Conservation (phyloP, 2,329 filamentous ascomycete genomes). For the Diaporthe nobilis region DNA sequence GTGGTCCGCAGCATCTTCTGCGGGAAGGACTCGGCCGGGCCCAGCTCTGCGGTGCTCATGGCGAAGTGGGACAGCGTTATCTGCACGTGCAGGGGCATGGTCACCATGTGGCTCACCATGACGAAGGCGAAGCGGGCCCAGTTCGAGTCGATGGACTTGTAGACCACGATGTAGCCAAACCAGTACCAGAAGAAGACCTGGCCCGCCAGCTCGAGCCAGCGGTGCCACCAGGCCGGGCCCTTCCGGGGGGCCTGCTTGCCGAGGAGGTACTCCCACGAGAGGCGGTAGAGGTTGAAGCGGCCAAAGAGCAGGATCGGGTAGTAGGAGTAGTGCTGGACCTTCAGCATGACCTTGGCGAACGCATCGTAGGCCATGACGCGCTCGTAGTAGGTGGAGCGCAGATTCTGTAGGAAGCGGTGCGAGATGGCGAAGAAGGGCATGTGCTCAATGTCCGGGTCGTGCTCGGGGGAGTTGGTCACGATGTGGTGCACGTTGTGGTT, state of each 20-base stretch:
- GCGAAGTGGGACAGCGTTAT: constrained; percentile 94
- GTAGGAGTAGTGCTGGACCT: constrained; percentile 86
- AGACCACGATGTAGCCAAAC: constrained; percentile 88
- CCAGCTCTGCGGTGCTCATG: constrained; percentile 91
- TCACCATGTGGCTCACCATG: constrained; percentile 84
- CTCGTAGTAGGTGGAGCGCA: constrained; percentile 88
- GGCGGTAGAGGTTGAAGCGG: constrained; percentile 87
- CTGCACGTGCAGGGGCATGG: constrained; percentile 87
- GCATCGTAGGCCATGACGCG: constrained; percentile 83
- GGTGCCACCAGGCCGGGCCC: constrained; percentile 86
- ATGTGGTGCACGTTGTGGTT: constrained; percentile 98
- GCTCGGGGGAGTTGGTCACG: constrained; percentile 93
- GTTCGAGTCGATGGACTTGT: constrained; percentile 78
- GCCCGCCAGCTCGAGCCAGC: constrained; percentile 83
- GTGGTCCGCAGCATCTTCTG: constrained; percentile 93
- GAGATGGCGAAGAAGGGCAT: constrained; percentile 91
- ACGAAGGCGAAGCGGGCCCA: constrained; percentile 81
- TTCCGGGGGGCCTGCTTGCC: constrained; percentile 78
- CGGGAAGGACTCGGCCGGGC: constrained; percentile 86
- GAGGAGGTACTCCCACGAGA: constrained; percentile 85
- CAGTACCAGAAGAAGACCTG: constrained; percentile 88
- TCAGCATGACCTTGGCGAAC: constrained; percentile 77
- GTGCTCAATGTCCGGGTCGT: constrained; percentile 95
- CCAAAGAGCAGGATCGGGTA: constrained; percentile 86
- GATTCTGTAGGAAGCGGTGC: constrained; percentile 80